Conservation (phyloP, 306 rosid genomes). For the Sphenostylis stenocarpa region DNA sequence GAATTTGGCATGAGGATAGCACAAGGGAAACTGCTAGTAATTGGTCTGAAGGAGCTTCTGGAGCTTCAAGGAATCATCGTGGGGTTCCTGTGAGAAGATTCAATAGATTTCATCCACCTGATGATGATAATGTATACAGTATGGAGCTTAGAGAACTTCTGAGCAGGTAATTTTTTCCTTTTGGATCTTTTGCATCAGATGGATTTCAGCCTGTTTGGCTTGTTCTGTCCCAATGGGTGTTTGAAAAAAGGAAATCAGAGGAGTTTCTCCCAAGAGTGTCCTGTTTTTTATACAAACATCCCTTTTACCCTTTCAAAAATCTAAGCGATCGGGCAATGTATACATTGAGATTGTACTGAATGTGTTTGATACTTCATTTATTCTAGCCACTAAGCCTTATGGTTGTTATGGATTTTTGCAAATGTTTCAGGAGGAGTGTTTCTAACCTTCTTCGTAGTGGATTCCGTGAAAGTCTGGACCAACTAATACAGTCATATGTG, state of each 20-base stretch:
- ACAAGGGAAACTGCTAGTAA: conserved; percentile 71
- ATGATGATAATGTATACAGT: conserved; percentile 95
- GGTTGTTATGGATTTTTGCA: conserved; percentile 36
- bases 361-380: conserved; percentile 21
- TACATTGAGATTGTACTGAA: conserved; percentile 2
- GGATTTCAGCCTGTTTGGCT: conserved; percentile 16
- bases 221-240: conserved; percentile 6
- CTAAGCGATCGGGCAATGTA: background rate
- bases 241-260: background rate
- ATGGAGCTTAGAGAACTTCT: conserved; percentile 99
- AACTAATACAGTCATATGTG: conserved; percentile 91
- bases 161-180: conserved; percentile 70
- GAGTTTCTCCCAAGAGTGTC: background rate
- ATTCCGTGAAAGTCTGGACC: conserved; percentile 98
- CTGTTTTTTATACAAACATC: background rate
- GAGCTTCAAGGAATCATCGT: conserved; percentile 72
- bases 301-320: conserved; percentile 5
- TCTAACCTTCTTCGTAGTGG: conserved; percentile 99
- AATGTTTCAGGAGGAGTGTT: conserved; percentile 88
- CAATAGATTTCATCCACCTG: conserved; percentile 94
- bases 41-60: conserved; percentile 88
- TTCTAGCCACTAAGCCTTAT: conserved; percentile 20
- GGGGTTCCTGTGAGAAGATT: conserved; percentile 73
- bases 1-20: conserved; percentile 68
- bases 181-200: conserved; percentile 19